Evolutionary conservation across 1,284 basidiomycete genomes (phyloP).

Genomic region (Grifola frondosa): DNA sequence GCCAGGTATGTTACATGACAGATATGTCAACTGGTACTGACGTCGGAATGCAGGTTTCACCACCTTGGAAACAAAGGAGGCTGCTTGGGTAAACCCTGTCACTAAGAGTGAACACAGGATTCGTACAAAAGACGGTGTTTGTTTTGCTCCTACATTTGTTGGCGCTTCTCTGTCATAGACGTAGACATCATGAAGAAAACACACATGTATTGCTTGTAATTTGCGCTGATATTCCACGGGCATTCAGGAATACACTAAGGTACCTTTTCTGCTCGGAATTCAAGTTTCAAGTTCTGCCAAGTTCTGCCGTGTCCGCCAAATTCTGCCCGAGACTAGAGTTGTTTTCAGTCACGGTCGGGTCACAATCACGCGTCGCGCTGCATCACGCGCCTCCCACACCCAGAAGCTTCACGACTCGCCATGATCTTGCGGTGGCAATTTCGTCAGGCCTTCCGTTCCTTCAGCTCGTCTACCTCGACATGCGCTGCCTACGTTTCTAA

Average conservation of each 20-base stretch:
- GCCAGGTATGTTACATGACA: constrained; percentile 53
- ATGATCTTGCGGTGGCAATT: constrained; percentile 33
- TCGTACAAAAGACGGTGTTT: constrained; percentile 81
- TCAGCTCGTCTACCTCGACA: constrained; percentile 25
- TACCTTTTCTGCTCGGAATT: too few relatives aligned
- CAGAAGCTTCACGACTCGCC: too few relatives aligned
- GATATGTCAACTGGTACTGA: neutral
- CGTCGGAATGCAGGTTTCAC: constrained; percentile 63
- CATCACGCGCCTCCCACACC: too few relatives aligned
- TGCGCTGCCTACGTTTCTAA: constrained; percentile 53
- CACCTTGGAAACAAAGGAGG: constrained; percentile 83
- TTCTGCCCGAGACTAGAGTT: too few relatives aligned
- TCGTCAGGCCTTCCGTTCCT: constrained; percentile 26
- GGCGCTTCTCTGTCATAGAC: constrained; percentile 82
- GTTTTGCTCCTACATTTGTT: constrained; percentile 77
- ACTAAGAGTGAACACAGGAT: constrained; percentile 85
- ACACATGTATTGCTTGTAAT: too few relatives aligned
- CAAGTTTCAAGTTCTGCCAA: too few relatives aligned
- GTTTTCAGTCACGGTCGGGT: too few relatives aligned
- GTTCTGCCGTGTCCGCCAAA: too few relatives aligned
- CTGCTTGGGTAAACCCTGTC: constrained; percentile 86
- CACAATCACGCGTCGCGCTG: too few relatives aligned
- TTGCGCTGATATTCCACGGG: too few relatives aligned
- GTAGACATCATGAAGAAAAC: too few relatives aligned
- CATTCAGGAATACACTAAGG: too few relatives aligned